A percentile compares a stretch with the other conserved stretches of the same genome.
These are phyloP conservation scores for Esteya vermicola DNA, from an alignment of 2,329 filamentous ascomycete genomes.

Conservation along the genomic window DNA sequence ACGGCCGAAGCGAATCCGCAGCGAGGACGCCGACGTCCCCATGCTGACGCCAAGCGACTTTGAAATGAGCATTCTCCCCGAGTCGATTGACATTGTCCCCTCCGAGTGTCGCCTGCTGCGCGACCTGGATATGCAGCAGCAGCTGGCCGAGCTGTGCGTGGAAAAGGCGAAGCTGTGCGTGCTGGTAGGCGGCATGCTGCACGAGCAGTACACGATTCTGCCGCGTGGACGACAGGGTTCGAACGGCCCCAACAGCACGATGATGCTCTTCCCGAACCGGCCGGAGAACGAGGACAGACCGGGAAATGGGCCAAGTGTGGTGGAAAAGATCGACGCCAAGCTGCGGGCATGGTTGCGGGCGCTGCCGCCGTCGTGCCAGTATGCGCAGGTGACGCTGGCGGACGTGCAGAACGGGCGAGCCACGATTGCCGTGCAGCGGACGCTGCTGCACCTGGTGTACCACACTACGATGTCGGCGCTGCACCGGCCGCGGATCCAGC, in stretches of 20 bases:
- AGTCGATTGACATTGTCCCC: slow-evolving; percentile 54
- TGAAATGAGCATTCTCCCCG: slow-evolving; percentile 55
- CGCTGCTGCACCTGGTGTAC: slow-evolving; percentile 87
- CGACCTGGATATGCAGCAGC: slow-evolving; percentile 57
- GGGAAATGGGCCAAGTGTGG: slow-evolving; percentile 43
- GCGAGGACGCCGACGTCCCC: slow-evolving; percentile 85
- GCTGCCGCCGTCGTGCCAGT: slow-evolving; percentile 58
- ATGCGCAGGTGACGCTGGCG: slow-evolving; percentile 38
- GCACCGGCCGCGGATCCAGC: slow-evolving; percentile 81
- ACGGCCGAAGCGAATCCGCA: slow-evolving; percentile 80
- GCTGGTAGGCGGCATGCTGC: slow-evolving; percentile 78
- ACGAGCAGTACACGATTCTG: slow-evolving; percentile 82
- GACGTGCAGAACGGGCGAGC: slow-evolving; percentile 47
- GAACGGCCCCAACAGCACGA: slow-evolving; percentile 36
- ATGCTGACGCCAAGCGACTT: slow-evolving; percentile 81
- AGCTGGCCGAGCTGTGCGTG: slow-evolving; percentile 79
- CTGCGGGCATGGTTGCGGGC: slow-evolving; percentile 63
- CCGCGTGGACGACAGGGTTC: slow-evolving; percentile 61
- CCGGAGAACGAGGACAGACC: slow-evolving; percentile 48
- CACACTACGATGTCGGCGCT: slow-evolving; percentile 83
- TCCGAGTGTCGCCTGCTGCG: slow-evolving; percentile 56
- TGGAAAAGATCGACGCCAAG: slow-evolving; percentile 65
- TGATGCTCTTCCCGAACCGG: slow-evolving; percentile 89
- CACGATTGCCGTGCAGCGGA: slow-evolving; percentile 55
- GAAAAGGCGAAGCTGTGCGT: slow-evolving; percentile 82